Evolutionary conservation across 2,329 filamentous ascomycete species (phyloP), one percentile per base, ranked within the genome.

Genomic region (Sclerotinia spermophila): DNA sequence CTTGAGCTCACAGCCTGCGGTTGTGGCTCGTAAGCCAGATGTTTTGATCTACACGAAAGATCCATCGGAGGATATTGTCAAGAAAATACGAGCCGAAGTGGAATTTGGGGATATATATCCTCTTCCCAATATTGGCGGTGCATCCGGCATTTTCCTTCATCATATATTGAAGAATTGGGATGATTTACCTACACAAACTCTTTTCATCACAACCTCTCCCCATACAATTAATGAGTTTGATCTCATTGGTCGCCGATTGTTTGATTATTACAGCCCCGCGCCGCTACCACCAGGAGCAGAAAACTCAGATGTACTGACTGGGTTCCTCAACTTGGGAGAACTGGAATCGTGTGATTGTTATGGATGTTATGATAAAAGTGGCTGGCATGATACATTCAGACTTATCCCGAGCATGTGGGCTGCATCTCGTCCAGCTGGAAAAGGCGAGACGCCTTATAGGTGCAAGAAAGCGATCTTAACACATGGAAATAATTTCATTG

Each of bases 401-500:
- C 75, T 83, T 7, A 75, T 85, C 24, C 78, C 80, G 5, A 69
- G n/a, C 61, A 80, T 70, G 75, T 83, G 67, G 80, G 72, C 74
- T 24, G 76, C 78, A 33, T 74, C 77, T 5, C 75, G 78, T n/a
- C 74, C 75, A 0, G 73, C 74, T 48, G 60, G 78, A 75, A 51
- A 77, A 8, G 56, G 21, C 17, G n/a, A 64, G 13, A 8, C 67
- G 2, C 6, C 58, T 24, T 24, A 62, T 13, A 71, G 71, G 24
- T 81, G 80, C 69, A 75, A 78, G 3, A 74, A 75, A 40, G 78
- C 82, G 0, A 76, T 81, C 19, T 72, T 85, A 10, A 82, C 81
- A 4, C 83, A 83, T 72, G 82, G 82, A 59, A 84, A 84, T 24
- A 82, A 84, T 66, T 85, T 86, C 74, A 76, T 84, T 51, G 82